Percentiles rank a stretch among this genome's conserved stretches.
phyloP scores from a whole-genome alignment of 1,284 basidiomycete species.

The Rhodofomes roseus region DNA sequence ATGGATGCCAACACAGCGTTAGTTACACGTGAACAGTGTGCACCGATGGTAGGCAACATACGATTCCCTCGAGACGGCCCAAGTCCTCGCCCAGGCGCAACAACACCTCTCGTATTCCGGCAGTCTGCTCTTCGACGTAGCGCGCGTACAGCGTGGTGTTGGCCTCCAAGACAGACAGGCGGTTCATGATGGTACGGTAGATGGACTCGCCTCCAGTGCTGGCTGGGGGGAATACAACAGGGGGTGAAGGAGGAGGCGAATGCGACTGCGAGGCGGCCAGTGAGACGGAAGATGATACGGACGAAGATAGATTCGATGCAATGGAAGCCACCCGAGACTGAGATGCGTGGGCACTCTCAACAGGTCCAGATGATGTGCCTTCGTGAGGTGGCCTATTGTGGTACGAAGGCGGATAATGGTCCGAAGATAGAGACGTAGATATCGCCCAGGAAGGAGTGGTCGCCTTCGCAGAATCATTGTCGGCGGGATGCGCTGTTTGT shows the following conservation, averaged over 20 bases:
- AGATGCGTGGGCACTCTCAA: neutral
- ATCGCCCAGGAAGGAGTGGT: constrained; percentile 10
- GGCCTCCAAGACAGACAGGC: constrained; percentile 80
- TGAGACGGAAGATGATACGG: constrained; percentile 6
- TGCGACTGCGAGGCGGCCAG: constrained; percentile 10
- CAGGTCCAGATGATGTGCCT: neutral
- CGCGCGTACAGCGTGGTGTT: constrained; percentile 86
- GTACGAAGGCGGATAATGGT: neutral
- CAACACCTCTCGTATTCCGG: constrained; percentile 74
- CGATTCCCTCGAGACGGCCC: constrained; percentile 71
- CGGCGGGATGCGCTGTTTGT: neutral
- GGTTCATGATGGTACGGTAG: constrained; percentile 95
- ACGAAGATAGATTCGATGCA: constrained; percentile 12
- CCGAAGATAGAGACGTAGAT: constrained; percentile 7
- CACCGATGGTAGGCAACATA: constrained; percentile 36
- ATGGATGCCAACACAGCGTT: neutral
- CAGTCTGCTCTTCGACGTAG: constrained; percentile 90
- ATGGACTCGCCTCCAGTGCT: constrained; percentile 83
- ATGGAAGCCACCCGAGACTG: neutral
- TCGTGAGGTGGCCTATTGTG: neutral
- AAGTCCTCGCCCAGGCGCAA: constrained; percentile 80
- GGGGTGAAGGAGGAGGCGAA: constrained; percentile 4
- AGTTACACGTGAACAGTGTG: neutral
- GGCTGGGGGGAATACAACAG: constrained; percentile 8
- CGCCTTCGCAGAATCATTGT: neutral